Conservation (phyloP, 2,329 filamentous ascomycete species). For the Cercospora berteroae region DNA sequence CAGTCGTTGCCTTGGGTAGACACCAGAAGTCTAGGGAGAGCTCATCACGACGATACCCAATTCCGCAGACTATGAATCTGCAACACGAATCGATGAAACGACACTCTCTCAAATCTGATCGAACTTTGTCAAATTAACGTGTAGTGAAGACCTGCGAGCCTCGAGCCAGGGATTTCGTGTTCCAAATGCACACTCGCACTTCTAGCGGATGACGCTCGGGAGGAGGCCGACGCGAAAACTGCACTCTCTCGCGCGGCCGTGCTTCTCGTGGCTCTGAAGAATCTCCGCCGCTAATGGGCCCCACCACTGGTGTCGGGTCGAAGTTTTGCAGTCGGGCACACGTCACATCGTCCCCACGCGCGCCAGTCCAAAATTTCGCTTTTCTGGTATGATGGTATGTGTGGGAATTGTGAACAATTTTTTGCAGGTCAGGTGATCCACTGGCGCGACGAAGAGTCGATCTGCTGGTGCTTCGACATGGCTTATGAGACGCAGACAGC, state of each 20-base stretch:
- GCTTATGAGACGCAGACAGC: neutral
- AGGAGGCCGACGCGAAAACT: neutral
- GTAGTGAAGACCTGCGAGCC: neutral
- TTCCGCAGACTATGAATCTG: neutral
- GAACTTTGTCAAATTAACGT: neutral
- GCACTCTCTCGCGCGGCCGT: neutral
- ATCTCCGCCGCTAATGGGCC: neutral
- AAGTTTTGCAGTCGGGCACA: neutral
- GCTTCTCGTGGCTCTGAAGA: neutral
- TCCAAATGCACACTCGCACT: neutral
- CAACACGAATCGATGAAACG: constrained; percentile 1
- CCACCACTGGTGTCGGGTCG: neutral
- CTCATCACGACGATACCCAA: constrained; percentile 5
- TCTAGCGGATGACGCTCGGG: neutral
- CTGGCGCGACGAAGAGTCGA: neutral
- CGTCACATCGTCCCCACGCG: neutral
- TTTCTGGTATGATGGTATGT: neutral
- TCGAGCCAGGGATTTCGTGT: neutral
- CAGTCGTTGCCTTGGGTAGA: constrained; percentile 6
- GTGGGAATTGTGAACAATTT: neutral
- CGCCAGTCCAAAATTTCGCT: neutral
- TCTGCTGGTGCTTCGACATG: neutral
- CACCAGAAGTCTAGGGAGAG: neutral
- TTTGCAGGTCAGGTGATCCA: neutral
- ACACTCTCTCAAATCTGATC: neutral